Conservation (phyloP, 306 rosid species). For the Vigna trinervia region DNA sequence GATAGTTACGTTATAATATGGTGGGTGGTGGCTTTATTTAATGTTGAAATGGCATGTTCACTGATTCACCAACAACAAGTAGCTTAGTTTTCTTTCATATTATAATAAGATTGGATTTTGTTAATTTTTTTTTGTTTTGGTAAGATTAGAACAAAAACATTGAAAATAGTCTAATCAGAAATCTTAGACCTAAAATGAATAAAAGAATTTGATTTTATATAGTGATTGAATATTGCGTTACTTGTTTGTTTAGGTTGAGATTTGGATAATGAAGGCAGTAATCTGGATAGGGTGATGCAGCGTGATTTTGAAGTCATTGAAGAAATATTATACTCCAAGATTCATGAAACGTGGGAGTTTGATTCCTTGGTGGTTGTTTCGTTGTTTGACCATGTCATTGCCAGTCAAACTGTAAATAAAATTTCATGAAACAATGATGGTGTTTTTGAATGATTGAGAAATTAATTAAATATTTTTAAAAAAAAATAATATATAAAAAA, state of each 20-base stretch:
- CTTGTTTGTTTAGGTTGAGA: not conserved
- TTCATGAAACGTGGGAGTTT: not conserved
- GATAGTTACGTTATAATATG: not conserved
- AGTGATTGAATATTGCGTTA: not conserved
- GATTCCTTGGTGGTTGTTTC: not conserved
- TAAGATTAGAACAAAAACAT: too few species aligned
- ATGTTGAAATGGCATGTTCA: not conserved
- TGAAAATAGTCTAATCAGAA: too few species aligned
- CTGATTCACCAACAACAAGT: not conserved
- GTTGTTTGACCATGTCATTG: constrained; percentile 12
- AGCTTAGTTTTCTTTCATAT: not conserved
- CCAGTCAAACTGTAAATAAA: not conserved
- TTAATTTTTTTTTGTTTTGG: too few species aligned
- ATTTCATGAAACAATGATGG: constrained; percentile 4
- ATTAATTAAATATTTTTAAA: not conserved
- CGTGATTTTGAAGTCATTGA: constrained; percentile 2
- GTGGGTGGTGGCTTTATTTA: not conserved
- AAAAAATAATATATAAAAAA: too few species aligned
- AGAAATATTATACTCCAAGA: not conserved
- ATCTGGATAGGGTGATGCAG: not conserved
- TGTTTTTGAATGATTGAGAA: constrained; percentile 31
- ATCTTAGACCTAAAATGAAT: too few species aligned
- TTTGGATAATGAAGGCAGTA: not conserved
- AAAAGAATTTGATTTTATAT: not conserved
- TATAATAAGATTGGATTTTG: too few species aligned